Base-by-base conservation (phyloP, 495 filamentous ascomycete genomes). In the Neurospora intermedia region DNA sequence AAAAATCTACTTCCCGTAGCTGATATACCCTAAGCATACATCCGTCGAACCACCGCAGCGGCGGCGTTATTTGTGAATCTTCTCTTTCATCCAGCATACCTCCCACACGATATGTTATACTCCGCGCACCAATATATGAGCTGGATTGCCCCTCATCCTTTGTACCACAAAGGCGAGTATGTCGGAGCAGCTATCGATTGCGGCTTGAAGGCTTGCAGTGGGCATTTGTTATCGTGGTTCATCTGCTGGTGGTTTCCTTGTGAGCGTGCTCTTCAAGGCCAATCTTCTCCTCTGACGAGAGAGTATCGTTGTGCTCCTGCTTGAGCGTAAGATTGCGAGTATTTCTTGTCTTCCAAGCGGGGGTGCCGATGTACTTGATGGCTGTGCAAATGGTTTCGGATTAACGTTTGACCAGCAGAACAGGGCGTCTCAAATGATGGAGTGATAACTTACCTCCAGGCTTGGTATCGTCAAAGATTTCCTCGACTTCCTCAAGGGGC, bases 401-500 rank as follows among this genome's bases (percentile, higher is more conserved):
- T 73, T n/a, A 70, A n/a, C 6, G 6, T 16, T 59, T 31, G 54
- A 31, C 0, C 59, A 23, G 6, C 11, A 48, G 7, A 39, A 45
- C 13, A 35, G 20, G 20, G 18, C 16, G 0, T 16, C 15, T 13
- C 39, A 38, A 27, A 46, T 7, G n/a, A 10, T 4, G 31, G 31
- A 6, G 11, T 38, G 16, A 23, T 10, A 13, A 76, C 75, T 74
- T 72, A 80, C 78, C 71, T 43, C 77, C 78, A 10, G 75, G 73
- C 74, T 74, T 72, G 35, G 70, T 70, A 70, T 85, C 77, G 69
- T 89, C 89, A 79, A 95, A 95, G 76, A 93, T 89, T 45, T 80
- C 83, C 69, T 91, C 90, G 20, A 93, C 85, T 76, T 94, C 92
- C 74, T 94, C 93, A 4, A 94, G 86, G 15, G 91, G 90, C 85